phyloP scores from a whole-genome alignment of 257 asterid species.

The Ilex asprella region DNA sequence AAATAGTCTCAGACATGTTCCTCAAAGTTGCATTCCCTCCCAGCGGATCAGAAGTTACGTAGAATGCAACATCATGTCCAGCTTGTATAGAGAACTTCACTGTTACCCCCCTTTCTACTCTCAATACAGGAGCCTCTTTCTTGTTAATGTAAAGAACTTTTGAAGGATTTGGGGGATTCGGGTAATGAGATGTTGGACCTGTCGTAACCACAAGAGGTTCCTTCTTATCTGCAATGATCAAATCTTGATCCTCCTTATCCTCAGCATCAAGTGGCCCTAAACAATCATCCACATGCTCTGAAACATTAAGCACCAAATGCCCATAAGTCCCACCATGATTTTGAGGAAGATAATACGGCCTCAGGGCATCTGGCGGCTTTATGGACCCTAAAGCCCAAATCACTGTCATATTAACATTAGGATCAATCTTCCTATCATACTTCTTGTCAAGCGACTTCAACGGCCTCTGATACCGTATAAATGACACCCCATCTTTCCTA shows the following conservation, averaged over 20 bases:
- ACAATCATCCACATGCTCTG: conserved; percentile 66
- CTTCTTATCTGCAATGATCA: conserved; percentile 84
- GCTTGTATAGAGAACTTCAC: conserved; percentile 94
- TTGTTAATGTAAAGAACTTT: conserved; percentile 87
- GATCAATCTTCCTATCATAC: conserved; percentile 53
- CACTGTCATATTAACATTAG: conserved; percentile 55
- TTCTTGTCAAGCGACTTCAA: conserved; percentile 51
- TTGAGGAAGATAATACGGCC: conserved; percentile 93
- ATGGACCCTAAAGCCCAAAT: conserved; percentile 89
- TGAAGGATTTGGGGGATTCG: conserved; percentile 90
- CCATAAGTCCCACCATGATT: conserved; percentile 85
- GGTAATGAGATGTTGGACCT: conserved; percentile 81
- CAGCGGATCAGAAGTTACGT: conserved; percentile 85
- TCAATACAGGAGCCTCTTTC: conserved; percentile 85
- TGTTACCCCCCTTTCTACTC: conserved; percentile 94
- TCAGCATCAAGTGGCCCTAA: conserved; percentile 88
- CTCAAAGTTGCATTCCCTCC: conserved; percentile 96
- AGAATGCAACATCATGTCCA: conserved; percentile 97
- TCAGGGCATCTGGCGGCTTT: conserved; percentile 84
- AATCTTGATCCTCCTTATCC: conserved; percentile 93
- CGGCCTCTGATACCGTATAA: conserved; percentile 70
- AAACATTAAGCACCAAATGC: conserved; percentile 65
- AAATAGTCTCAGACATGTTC: conserved; percentile 73
- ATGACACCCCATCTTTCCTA: conserved; percentile 86
- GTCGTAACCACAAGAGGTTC: conserved; percentile 73